These are phyloP conservation scores for Bruguiera parviflora DNA, from an alignment of 345 rosid genomes.

Conservation along the genomic window DNA sequence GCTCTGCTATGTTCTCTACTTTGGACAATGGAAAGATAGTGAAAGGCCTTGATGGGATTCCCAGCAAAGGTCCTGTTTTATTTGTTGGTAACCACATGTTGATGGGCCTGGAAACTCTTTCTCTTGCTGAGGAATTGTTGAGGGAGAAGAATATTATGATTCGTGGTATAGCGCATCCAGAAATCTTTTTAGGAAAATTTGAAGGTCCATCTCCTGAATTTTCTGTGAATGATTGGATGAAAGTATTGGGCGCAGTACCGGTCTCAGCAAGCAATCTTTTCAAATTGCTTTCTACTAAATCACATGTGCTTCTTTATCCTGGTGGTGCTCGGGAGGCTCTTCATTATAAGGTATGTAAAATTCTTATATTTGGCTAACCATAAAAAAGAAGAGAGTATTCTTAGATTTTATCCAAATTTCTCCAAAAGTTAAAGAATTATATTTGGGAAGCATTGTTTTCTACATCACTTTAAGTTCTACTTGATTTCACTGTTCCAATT, in stretches of 20 bases:
- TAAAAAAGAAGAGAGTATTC: not conserved
- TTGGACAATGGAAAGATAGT: slow-evolving; percentile 60
- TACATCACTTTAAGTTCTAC: too few relatives aligned
- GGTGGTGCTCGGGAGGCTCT: slow-evolving; percentile 76
- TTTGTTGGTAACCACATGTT: slow-evolving; percentile 74
- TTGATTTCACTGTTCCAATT: too few relatives aligned
- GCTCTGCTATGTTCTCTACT: slow-evolving; percentile 59
- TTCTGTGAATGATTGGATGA: slow-evolving; percentile 40
- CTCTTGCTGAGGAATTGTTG: slow-evolving; percentile 48
- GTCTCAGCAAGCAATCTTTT: slow-evolving; percentile 52
- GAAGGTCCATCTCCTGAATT: slow-evolving; percentile 24
- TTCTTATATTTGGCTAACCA: not conserved
- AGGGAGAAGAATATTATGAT: slow-evolving; percentile 53
- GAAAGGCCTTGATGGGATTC: slow-evolving; percentile 69
- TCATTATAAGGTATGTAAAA: slow-evolving; percentile 49
- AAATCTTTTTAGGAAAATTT: slow-evolving; percentile 25
- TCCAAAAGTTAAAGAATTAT: too few relatives aligned
- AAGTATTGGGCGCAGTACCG: slow-evolving; percentile 65
- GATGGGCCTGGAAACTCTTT: slow-evolving; percentile 49
- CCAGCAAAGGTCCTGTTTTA: slow-evolving; percentile 66
- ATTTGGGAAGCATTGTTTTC: too few relatives aligned
- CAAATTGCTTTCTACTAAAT: slow-evolving; percentile 48
- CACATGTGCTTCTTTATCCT: slow-evolving; percentile 74
- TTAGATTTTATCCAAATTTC: too few relatives aligned
- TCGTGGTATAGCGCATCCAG: slow-evolving; percentile 62